These are phyloP conservation scores for Pyricularia grisea DNA, from an alignment of 2,329 filamentous ascomycete species.

Conservation along the genomic window DNA sequence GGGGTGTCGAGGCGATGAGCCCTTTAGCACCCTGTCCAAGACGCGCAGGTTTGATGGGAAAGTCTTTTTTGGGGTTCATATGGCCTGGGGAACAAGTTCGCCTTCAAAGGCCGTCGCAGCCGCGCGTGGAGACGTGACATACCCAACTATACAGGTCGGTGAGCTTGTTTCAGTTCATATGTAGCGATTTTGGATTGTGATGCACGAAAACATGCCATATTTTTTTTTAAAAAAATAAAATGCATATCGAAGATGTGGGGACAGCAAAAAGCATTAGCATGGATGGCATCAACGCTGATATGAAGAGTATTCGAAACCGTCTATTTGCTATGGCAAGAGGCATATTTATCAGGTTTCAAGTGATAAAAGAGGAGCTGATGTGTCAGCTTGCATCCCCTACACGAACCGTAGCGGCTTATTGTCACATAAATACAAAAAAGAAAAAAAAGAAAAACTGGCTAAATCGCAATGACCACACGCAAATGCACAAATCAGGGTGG, in stretches of 20 bases:
- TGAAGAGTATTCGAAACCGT: too few species aligned
- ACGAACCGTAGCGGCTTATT: background rate
- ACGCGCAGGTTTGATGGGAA: slow-evolving; percentile 75
- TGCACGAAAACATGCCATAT: too few species aligned
- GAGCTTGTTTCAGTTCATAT: slow-evolving; percentile 27
- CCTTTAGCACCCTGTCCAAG: slow-evolving; percentile 80
- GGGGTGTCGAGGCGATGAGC: slow-evolving; percentile 69
- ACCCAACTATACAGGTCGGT: slow-evolving; percentile 39
- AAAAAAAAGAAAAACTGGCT: background rate
- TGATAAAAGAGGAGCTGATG: too few species aligned
- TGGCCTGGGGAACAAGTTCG: slow-evolving; percentile 34
- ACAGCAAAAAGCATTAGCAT: background rate
- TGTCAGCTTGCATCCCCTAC: background rate
- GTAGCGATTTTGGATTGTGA: background rate
- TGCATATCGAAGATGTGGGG: too few species aligned
- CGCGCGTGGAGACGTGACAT: slow-evolving; percentile 20
- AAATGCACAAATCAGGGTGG: background rate
- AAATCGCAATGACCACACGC: background rate
- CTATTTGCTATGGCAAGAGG: too few species aligned
- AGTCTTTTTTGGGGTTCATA: slow-evolving; percentile 83
- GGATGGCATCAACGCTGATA: background rate
- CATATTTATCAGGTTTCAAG: too few species aligned
- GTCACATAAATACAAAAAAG: background rate
- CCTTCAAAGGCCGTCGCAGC: background rate
- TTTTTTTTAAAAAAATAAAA: too few species aligned